Percentiles rank a stretch among this genome's conserved stretches.
phyloP scores from a whole-genome alignment of 306 rosid genomes.

The Inga laurina region DNA sequence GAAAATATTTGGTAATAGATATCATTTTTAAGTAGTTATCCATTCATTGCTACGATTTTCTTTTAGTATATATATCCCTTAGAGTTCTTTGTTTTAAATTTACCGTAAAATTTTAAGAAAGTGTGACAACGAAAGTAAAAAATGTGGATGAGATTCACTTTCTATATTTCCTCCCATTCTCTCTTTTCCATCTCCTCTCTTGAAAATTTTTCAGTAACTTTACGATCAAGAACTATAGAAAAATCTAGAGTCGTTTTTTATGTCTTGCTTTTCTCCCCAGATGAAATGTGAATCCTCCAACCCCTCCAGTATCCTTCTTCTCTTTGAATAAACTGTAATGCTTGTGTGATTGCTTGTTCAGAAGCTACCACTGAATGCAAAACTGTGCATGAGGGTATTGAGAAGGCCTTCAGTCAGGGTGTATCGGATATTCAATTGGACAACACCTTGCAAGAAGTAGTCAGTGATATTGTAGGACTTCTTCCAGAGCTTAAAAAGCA shows the following conservation, averaged over 20 bases:
- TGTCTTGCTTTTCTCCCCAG: conserved; percentile 20
- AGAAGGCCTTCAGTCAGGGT: conserved; percentile 79
- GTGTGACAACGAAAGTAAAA: background rate
- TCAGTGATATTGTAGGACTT: conserved; percentile 89
- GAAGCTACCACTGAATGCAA: conserved; percentile 91
- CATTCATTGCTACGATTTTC: background rate
- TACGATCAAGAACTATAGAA: background rate
- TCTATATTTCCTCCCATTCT: background rate
- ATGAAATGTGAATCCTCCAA: conserved; percentile 11
- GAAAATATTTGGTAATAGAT: conserved; percentile 60
- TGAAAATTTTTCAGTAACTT: background rate
- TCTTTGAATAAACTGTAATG: conserved; percentile 30
- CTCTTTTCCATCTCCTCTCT: background rate
- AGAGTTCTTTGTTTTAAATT: background rate
- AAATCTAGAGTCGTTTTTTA: background rate
- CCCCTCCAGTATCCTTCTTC: background rate
- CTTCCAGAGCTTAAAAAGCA: conserved; percentile 94
- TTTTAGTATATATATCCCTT: background rate
- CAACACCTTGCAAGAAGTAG: conserved; percentile 76
- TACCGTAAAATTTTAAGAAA: no score
- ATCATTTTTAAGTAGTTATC: background rate
- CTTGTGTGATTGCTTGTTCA: conserved; percentile 49
- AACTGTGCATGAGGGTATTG: conserved; percentile 82
- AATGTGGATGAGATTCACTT: background rate
- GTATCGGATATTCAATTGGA: conserved; percentile 84